Percentiles rank a stretch among this genome's conserved stretches.
These are phyloP conservation scores for Musa beccarii DNA, from an alignment of 176 grass and related monocot genomes.

Conservation along the genomic window DNA sequence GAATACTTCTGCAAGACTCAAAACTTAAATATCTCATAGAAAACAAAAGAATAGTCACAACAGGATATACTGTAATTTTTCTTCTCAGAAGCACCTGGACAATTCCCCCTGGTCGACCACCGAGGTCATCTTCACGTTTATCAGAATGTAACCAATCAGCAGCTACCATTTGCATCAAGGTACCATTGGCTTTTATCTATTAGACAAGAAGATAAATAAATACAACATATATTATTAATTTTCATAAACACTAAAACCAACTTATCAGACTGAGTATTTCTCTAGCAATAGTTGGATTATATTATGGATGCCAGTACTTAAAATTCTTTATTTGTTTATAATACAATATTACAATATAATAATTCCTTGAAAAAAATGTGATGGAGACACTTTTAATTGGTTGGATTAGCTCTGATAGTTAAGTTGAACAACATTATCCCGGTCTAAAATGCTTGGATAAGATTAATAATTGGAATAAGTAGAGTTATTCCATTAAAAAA, in stretches of 20 bases:
- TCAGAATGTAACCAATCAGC: slow-evolving; percentile 24
- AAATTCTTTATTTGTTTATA: too few relatives aligned
- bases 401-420: too few relatives aligned
- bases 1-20: slow-evolving; percentile 69
- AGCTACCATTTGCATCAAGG: slow-evolving; percentile 33
- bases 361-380: too few relatives aligned
- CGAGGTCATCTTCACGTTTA: slow-evolving; percentile 28
- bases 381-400: too few relatives aligned
- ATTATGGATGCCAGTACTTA: too few relatives aligned
- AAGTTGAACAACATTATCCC: too few relatives aligned
- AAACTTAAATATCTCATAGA: background rate
- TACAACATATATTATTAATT: background rate
- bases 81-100: slow-evolving; percentile 15
- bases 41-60: slow-evolving; percentile 2
- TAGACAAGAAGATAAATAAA: background rate
- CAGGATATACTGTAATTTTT: too few relatives aligned
- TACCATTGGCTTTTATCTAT: slow-evolving; percentile 25
- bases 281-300: too few relatives aligned
- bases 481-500: too few relatives aligned
- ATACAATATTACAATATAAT: too few relatives aligned
- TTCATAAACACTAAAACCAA: background rate
- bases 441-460: background rate
- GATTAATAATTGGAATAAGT: too few relatives aligned
- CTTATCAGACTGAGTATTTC: background rate
- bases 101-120: slow-evolving; percentile 12